These are phyloP conservation scores for Rhazya stricta DNA, from an alignment of 257 asterid species.

Conservation along the genomic window DNA sequence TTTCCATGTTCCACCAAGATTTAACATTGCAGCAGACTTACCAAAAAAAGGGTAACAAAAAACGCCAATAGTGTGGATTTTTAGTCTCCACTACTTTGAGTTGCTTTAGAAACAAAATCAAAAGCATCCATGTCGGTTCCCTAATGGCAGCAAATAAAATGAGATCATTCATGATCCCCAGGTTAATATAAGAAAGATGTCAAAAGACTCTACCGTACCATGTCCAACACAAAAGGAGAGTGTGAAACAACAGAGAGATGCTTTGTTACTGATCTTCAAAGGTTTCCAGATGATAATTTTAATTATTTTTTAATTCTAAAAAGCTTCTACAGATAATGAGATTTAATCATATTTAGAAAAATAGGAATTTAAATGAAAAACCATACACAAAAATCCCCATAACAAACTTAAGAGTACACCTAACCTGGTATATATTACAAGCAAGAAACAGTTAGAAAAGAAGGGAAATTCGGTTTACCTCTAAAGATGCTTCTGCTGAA, in stretches of 20 bases:
- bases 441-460: slow-evolving; percentile 6
- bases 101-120: neutral
- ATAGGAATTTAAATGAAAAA: neutral
- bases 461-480: slow-evolving; percentile 43
- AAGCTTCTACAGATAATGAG: neutral
- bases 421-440: neutral
- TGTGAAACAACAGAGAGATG: neutral
- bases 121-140: neutral
- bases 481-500: slow-evolving; percentile 58
- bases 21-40: neutral
- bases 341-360: neutral
- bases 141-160: neutral
- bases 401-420: slow-evolving; percentile 5
- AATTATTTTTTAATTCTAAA: neutral
- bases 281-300: neutral
- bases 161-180: neutral
- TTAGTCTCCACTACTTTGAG: neutral
- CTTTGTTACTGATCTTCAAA: neutral
- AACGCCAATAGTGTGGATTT: neutral
- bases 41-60: neutral
- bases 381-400: neutral
- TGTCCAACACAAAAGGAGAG: neutral
- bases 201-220: neutral
- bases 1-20: neutral
- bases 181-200: neutral